phyloP scores from a whole-genome alignment of 2,329 filamentous ascomycete genomes.

The Elsinoe fawcettii region DNA sequence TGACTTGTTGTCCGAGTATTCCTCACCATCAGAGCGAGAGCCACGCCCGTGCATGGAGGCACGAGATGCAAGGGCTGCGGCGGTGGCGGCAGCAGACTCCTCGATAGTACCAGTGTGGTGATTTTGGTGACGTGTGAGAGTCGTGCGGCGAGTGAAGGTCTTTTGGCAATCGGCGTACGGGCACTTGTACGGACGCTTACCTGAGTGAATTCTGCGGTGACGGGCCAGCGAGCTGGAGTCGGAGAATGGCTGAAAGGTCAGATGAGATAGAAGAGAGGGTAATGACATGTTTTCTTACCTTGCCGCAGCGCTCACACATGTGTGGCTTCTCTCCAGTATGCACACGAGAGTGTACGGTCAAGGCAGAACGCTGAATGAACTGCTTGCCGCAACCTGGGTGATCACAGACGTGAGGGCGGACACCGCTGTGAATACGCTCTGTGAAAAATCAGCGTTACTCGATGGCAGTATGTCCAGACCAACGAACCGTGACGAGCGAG shows the following conservation, averaged over 20 bases:
- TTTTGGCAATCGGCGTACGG: slow-evolving; percentile 97
- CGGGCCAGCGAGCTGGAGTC: slow-evolving; percentile 91
- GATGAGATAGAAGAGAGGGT: background rate
- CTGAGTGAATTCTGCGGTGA: slow-evolving; percentile 89
- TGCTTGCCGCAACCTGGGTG: slow-evolving; percentile 83
- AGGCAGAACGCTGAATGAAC: slow-evolving; percentile 91
- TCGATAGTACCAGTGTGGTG: slow-evolving; percentile 93
- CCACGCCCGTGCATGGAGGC: slow-evolving; percentile 40
- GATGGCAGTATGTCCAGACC: slow-evolving; percentile 10
- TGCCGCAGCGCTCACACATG: slow-evolving; percentile 92
- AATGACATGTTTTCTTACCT: slow-evolving; percentile 52
- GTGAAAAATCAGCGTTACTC: slow-evolving; percentile 5
- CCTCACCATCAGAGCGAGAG: slow-evolving; percentile 57
- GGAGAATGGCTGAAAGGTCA: slow-evolving; percentile 67
- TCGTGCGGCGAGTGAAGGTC: slow-evolving; percentile 93
- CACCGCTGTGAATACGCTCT: slow-evolving; percentile 94
- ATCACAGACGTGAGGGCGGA: slow-evolving; percentile 87
- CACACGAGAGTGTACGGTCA: slow-evolving; percentile 91
- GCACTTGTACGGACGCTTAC: slow-evolving; percentile 94
- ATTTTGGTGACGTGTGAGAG: slow-evolving; percentile 89
- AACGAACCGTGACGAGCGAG: slow-evolving; percentile 83
- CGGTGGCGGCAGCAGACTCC: slow-evolving; percentile 82
- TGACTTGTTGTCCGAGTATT: slow-evolving; percentile 63
- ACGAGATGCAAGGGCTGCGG: slow-evolving; percentile 65
- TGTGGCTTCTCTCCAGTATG: slow-evolving; percentile 98